phyloP scores from a whole-genome alignment of 1,284 basidiomycete genomes.

The Irpex sp. region DNA sequence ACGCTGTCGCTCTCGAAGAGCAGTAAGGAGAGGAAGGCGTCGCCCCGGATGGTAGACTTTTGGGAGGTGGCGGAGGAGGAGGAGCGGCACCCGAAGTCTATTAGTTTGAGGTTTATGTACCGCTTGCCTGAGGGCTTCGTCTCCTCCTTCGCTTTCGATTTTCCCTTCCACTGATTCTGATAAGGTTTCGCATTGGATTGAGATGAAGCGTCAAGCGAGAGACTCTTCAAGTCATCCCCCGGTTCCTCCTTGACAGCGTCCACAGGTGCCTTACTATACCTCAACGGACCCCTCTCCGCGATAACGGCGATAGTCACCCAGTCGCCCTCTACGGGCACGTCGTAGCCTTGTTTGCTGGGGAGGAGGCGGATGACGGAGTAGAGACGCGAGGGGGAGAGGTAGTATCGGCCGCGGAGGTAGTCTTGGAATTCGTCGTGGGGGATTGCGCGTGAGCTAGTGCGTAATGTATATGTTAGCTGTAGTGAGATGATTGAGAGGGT shows the following conservation, averaged over 20 bases:
- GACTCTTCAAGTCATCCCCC: slow-evolving; percentile 25
- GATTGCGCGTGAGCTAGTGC: slow-evolving; percentile 57
- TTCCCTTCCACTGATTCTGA: slow-evolving; percentile 30
- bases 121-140: slow-evolving; percentile 61
- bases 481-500: neutral
- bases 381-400: slow-evolving; percentile 81
- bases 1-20: slow-evolving; percentile 84
- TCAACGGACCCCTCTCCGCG: slow-evolving; percentile 77
- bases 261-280: slow-evolving; percentile 62
- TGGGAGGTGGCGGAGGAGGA: slow-evolving; percentile 48
- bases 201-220: slow-evolving; percentile 18
- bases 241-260: slow-evolving; percentile 47
- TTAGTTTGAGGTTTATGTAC: slow-evolving; percentile 85
- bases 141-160: slow-evolving; percentile 35
- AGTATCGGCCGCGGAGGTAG: slow-evolving; percentile 83
- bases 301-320: slow-evolving; percentile 90
- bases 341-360: slow-evolving; percentile 79
- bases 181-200: slow-evolving; percentile 12
- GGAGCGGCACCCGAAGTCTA: slow-evolving; percentile 71
- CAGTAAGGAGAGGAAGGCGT: slow-evolving; percentile 79
- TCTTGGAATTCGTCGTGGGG: slow-evolving; percentile 71
- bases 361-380: slow-evolving; percentile 83
- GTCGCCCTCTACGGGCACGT: slow-evolving; percentile 88
- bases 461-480: no score
- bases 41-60: slow-evolving; percentile 64